phyloP scores from a whole-genome alignment of 2,329 filamentous ascomycete genomes.

The Paraphaeosphaeria sporulosa region DNA sequence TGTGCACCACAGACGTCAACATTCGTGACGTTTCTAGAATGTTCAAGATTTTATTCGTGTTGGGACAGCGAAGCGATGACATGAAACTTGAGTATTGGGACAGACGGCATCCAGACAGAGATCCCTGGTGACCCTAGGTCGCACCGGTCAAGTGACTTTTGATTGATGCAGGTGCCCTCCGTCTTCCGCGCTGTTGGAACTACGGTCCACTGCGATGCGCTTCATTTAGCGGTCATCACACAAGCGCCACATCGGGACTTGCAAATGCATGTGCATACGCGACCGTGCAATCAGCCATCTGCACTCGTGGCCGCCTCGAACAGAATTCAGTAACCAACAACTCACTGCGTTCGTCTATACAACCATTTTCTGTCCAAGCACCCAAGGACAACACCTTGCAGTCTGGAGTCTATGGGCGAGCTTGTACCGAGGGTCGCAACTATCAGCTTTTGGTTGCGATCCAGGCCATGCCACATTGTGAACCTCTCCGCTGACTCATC shows the following conservation, averaged over 20 bases:
- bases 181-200: background rate
- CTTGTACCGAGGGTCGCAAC: too few species aligned
- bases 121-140: background rate
- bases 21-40: background rate
- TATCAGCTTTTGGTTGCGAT: too few species aligned
- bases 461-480: too few species aligned
- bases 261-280: background rate
- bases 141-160: conserved; percentile 2
- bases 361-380: too few species aligned
- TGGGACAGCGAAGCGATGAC: background rate
- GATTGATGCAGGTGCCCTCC: conserved; percentile 6
- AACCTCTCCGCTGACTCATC: too few species aligned
- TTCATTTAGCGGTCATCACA: background rate
- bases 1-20: conserved; percentile 2
- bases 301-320: too few species aligned
- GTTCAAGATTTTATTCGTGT: background rate
- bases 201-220: background rate
- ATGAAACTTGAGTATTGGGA: background rate
- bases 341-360: too few species aligned
- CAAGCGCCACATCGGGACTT: background rate
- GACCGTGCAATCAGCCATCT: background rate
- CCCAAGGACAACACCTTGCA: too few species aligned
- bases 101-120: background rate
- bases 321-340: too few species aligned
- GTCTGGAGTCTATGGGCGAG: too few species aligned